Base-by-base conservation (phyloP, 192 early-diverging fungal species). In the Pilobolus umbonatus region DNA sequence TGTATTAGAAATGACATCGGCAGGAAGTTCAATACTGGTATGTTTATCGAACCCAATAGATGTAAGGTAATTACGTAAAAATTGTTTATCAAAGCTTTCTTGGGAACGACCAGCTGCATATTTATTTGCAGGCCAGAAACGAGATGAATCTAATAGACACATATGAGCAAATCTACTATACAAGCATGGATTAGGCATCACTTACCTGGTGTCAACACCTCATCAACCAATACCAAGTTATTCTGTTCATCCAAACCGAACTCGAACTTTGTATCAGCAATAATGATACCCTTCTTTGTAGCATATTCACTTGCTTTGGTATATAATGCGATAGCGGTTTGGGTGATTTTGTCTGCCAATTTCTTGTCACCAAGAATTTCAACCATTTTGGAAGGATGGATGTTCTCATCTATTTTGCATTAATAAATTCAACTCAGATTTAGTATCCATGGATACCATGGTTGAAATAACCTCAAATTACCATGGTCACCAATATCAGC, bases 241-340 rank as follows among this genome's bases (percentile, higher is more conserved):
- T 90, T 90, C 14, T 88, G 55, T 31, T 78, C 74, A 74, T 98
- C 92, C 8, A 92, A 83, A 54, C 97, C 97, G 83, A 99, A 99
- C 75, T 99, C 97, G 70, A 99, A 97, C 72, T 99, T 99, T 32
- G 97, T 99, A 57, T 99, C 97, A 10, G 97, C 97, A 76, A 99
- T 99, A 50, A 99, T 92, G 55, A 99, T 96, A 30, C 95, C 95
- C 70, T 82, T 84, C 28, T 71, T 68, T 4, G 70, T 48, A 3
- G 95, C 95, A 57, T 93, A 95, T 38, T 90, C 82, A 19, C 85
- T 82, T 1, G 97, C 97, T 64, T 75, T 86, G n/a, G 65, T 76
- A 76, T 99, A 99, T 25, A 99, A 71, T 22, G 82, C 78, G 28
- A 95, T 29, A 0, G 95, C 88, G 14, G 79, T 64, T 53, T 85